These are phyloP conservation scores for Allium cepa DNA, from an alignment of 106 monocot species.

Conservation along the genomic window DNA sequence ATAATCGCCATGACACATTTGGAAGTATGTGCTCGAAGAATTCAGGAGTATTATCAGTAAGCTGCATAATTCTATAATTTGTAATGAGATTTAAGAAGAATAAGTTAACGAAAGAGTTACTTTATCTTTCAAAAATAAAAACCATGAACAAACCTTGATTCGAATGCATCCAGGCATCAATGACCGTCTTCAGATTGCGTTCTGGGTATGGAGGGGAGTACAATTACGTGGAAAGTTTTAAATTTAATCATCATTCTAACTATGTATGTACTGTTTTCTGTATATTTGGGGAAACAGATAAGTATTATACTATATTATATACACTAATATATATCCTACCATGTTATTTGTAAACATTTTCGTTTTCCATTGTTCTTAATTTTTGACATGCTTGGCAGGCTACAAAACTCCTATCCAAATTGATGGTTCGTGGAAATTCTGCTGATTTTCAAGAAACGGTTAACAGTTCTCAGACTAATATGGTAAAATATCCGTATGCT, in stretches of 20 bases:
- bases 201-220: constrained; percentile 10
- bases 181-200: constrained; percentile 11
- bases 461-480: not conserved
- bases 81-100: not conserved
- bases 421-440: not conserved
- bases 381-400: not conserved
- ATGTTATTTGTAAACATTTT: not conserved
- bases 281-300: not conserved
- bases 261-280: constrained; percentile 11
- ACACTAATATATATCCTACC: too few relatives aligned
- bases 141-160: not conserved
- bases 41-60: constrained; percentile 8
- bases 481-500: not conserved
- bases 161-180: constrained; percentile 13
- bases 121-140: not conserved
- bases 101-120: not conserved
- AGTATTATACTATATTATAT: not conserved
- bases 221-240: constrained; percentile 10
- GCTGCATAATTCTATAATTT: constrained; percentile 1
- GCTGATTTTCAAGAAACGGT: not conserved
- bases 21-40: constrained; percentile 3
- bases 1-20: constrained; percentile 5
- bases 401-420: constrained; percentile 10
- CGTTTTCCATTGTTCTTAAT: too few relatives aligned
- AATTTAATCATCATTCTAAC: constrained; percentile 14